Evolutionary conservation across 805 yeast species (phyloP), one percentile per base, ranked within the genome.

Genomic region (Pichia paraexigua): DNA sequence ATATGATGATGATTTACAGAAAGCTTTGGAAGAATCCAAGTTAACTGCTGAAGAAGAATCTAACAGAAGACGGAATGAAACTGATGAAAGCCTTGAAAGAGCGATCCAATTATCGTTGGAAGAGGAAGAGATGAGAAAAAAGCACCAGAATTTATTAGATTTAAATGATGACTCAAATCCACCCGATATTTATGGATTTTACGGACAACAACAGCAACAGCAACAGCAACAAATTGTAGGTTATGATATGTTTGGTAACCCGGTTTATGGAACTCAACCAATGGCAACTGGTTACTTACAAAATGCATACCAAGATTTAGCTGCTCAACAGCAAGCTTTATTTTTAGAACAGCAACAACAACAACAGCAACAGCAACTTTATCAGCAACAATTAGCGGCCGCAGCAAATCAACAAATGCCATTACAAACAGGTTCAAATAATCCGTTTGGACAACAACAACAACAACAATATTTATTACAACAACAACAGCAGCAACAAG

Each of bases 1-100:
- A 22, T 76, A 78, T 54, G 96, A 89, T 60, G 85, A 80, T 20
- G 97, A 88, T 49, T 70, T 92, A 58, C 83, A 81, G 66, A 75
- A 76, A 46, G 97, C 96, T 0, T 71, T 92, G 49, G 96, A 86
- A 59, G 85, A 84, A 62, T 85, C 95, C 48, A 78, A 80, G 61
- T 66, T 75, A 59, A 87, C 96, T 1, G 97, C 95, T 1, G 90
- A 85, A 57, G 91, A 87, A 55, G 97, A 90, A 58, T 86, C 81
- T 55, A 74, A 73, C 49, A 74, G 83, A 56, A 73, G 82, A 59
- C 70, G 71, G 46, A 76, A 71, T 43, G 76, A 73, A 41, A 67
- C 74, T 28, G 86, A 82, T 56, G 81, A 80, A 21, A 89, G 84
- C 27, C 71, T 87, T 47, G 77, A 78, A 53, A 78, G 80, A 44